phyloP scores from a whole-genome alignment of 208 protist genomes.

The Phytomonas serpens region DNA sequence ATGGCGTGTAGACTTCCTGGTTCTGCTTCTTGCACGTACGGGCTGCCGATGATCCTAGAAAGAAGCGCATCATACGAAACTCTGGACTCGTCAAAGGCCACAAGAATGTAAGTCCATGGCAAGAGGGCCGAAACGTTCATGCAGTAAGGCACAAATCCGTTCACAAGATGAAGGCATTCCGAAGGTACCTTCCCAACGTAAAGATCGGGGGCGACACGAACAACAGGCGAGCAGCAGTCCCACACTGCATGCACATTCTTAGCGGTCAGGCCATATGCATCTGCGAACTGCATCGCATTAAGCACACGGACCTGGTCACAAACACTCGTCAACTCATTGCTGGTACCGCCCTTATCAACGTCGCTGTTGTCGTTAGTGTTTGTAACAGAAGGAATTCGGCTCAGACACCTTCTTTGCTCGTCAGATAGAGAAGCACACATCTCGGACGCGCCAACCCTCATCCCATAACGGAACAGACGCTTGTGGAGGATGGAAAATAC shows the following conservation, averaged over 20 bases:
- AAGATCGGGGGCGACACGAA: constrained; percentile 22
- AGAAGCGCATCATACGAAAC: background rate
- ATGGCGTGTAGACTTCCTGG: constrained; percentile 1
- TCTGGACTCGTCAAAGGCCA: background rate
- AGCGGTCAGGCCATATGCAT: constrained; percentile 27
- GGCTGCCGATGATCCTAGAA: background rate
- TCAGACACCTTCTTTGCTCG: background rate
- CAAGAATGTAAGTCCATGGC: background rate
- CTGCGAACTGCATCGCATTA: constrained; percentile 23
- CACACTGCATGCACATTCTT: constrained; percentile 21
- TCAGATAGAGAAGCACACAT: background rate
- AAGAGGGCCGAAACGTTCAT: background rate
- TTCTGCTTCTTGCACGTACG: background rate
- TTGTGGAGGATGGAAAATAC: constrained; percentile 17
- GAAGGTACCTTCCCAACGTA: constrained; percentile 35
- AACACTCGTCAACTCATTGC: background rate
- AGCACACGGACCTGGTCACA: constrained; percentile 9
- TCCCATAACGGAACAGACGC: constrained; percentile 42
- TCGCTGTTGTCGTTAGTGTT: background rate
- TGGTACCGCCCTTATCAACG: background rate
- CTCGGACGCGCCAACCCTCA: constrained; percentile 24
- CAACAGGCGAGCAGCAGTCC: constrained; percentile 17
- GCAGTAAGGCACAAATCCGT: constrained; percentile 22
- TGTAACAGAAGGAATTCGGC: background rate
- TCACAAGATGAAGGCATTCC: constrained; percentile 33